Evolutionary conservation across 2,329 filamentous ascomycete species (phyloP).

Genomic region (Verticillium isaacii): DNA sequence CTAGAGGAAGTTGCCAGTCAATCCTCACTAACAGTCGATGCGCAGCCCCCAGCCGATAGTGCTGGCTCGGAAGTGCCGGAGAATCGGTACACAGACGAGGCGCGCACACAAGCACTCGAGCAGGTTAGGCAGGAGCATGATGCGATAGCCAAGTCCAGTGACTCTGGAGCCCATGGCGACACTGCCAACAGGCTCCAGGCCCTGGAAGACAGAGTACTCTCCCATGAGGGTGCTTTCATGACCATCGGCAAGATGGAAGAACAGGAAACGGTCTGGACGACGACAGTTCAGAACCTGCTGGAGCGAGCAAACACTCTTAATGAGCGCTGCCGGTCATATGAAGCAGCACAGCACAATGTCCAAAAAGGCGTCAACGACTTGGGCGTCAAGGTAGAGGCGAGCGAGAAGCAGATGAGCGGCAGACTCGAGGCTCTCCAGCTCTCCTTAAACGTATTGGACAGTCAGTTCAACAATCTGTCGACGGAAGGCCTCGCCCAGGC

Average conservation of each 20-base stretch:
- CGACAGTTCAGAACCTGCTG: neutral
- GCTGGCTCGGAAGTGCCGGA: neutral
- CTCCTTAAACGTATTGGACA: slow-evolving; percentile 34
- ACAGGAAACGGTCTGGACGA: neutral
- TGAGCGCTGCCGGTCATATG: neutral
- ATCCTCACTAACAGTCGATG: neutral
- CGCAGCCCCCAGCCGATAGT: neutral
- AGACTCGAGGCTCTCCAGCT: slow-evolving; percentile 27
- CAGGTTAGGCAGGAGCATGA: neutral
- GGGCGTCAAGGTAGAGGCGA: neutral
- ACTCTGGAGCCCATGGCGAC: neutral
- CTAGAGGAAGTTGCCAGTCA: neutral
- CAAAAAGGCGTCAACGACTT: neutral
- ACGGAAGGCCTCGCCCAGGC: slow-evolving; percentile 34
- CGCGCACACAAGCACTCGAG: neutral
- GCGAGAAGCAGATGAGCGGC: neutral
- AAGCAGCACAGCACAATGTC: neutral
- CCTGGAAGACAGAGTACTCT: neutral
- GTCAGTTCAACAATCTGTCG: slow-evolving; percentile 44
- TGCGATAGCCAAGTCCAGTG: neutral
- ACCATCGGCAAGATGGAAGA: neutral
- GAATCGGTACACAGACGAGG: neutral
- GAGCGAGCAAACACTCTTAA: neutral
- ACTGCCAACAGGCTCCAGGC: neutral
- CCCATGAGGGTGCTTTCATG: neutral